phyloP scores from a whole-genome alignment of 75 land plant species.

The Cupressus sempervirens region DNA sequence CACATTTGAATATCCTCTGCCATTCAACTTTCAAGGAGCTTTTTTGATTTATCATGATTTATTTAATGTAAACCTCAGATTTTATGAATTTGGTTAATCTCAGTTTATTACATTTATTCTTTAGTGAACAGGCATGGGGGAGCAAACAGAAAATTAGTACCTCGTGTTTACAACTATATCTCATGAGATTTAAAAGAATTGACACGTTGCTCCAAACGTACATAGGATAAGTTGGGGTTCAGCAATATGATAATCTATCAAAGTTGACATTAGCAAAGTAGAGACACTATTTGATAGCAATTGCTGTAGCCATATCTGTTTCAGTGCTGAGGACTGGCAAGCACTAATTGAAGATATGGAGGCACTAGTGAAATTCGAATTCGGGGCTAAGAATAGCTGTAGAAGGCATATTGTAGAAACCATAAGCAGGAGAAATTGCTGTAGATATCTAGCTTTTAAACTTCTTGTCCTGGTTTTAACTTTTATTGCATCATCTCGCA shows the following conservation, averaged over 20 bases:
- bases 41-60: too few species aligned
- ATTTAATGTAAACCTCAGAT: too few species aligned
- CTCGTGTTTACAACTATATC: too few species aligned
- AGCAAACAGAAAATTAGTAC: too few species aligned
- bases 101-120: background rate
- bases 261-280: background rate
- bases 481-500: background rate
- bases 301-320: background rate
- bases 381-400: background rate
- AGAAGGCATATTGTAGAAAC: background rate
- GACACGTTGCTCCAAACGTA: background rate
- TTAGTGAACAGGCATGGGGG: background rate
- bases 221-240: background rate
- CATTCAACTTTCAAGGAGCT: background rate
- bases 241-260: background rate
- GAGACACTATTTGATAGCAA: background rate
- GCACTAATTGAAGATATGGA: background rate
- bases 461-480: background rate
- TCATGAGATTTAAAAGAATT: background rate
- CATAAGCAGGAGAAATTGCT: background rate
- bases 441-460: background rate
- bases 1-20: background rate
- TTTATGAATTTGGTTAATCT: background rate
- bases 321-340: background rate
- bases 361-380: background rate